Evolutionary conservation across 306 rosid species (phyloP).

Genomic region (Cotoneaster glaucophyllus): DNA sequence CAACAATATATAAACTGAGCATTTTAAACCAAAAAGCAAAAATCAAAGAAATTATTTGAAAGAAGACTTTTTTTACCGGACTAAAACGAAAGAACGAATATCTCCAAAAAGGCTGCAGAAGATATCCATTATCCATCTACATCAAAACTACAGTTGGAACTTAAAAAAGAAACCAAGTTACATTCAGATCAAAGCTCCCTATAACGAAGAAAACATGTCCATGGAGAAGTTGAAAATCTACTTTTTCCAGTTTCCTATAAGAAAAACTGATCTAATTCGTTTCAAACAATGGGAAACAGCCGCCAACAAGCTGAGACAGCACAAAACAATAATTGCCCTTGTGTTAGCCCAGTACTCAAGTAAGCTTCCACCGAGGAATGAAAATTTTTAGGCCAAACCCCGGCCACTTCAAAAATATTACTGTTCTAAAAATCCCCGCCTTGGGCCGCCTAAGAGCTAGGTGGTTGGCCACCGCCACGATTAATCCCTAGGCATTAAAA

Average conservation of each 20-base stretch:
- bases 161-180: not conserved
- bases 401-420: not conserved
- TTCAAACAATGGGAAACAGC: not conserved
- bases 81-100: not conserved
- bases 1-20: not conserved
- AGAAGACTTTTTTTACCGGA: not conserved
- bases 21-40: not conserved
- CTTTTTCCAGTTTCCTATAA: not conserved
- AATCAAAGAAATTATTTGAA: not conserved
- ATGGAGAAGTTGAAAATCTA: not conserved
- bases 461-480: no score
- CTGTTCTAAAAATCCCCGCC: no score
- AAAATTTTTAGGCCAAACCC: constrained; percentile 1
- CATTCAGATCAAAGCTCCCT: not conserved
- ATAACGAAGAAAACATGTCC: no score
- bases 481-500: no score
- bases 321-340: not conserved
- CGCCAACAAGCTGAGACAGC: not conserved
- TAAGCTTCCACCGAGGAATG: not conserved
- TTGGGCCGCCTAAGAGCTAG: no score
- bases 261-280: not conserved
- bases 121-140: not conserved
- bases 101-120: not conserved
- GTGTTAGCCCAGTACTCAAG: not conserved
- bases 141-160: not conserved